Percentiles rank a stretch among this genome's conserved stretches.
These are phyloP conservation scores for Fistulinella staudtii DNA, from an alignment of 1,284 basidiomycete genomes.

Conservation along the genomic window DNA sequence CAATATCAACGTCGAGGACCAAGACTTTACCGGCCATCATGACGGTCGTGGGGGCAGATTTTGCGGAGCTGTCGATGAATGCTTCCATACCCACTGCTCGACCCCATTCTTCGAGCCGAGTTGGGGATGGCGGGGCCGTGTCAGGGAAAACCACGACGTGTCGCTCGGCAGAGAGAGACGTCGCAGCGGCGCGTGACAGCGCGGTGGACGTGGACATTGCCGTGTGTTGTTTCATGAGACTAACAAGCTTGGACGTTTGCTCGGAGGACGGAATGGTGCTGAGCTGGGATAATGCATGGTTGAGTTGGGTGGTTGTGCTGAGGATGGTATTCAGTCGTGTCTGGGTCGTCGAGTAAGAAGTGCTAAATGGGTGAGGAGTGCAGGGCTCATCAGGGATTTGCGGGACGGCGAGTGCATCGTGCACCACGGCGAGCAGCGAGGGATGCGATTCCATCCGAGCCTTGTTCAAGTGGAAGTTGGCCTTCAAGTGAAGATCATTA, in stretches of 20 bases:
- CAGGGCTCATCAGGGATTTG: constrained; percentile 23
- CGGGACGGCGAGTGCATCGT: constrained; percentile 23
- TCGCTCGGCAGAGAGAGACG: constrained; percentile 20
- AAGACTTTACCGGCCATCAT: constrained; percentile 72
- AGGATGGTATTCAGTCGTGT: constrained; percentile 48
- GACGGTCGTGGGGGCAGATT: constrained; percentile 42
- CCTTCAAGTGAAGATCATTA: no score
- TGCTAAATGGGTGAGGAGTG: constrained; percentile 47
- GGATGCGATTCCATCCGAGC: constrained; percentile 14
- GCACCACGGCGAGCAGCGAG: constrained; percentile 26
- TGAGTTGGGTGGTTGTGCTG: constrained; percentile 47
- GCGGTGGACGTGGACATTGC: constrained; percentile 37
- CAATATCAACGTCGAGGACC: constrained; percentile 70
- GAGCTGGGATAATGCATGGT: constrained; percentile 51
- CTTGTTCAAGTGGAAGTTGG: background rate
- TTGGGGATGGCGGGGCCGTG: constrained; percentile 27
- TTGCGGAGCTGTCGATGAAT: constrained; percentile 55
- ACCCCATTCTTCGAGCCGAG: constrained; percentile 57
- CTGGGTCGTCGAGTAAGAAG: constrained; percentile 40
- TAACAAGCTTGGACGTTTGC: constrained; percentile 54
- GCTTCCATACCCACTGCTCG: constrained; percentile 64
- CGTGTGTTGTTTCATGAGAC: constrained; percentile 61
- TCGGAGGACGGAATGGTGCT: constrained; percentile 48
- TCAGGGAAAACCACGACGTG: constrained; percentile 28
- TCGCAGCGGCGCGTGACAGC: constrained; percentile 21